Base-by-base conservation (phyloP, 495 filamentous ascomycete genomes). In the Pseudoneurospora amorphoporcata region DNA sequence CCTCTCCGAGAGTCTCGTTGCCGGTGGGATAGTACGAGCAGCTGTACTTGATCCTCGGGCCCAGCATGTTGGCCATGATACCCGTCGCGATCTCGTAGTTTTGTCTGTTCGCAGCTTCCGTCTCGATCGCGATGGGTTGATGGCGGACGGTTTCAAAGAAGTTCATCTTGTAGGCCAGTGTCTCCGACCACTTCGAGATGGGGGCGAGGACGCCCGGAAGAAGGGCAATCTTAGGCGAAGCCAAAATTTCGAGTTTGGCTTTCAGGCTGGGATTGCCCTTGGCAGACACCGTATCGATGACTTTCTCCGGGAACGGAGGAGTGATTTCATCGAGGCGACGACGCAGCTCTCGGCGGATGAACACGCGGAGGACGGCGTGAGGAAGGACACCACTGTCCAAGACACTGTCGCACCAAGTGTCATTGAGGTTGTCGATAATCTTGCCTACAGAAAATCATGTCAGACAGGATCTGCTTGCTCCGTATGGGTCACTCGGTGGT, bases 21-120 rank as follows among this genome's bases (percentile, higher is more conserved):
- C 86, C 87, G 70, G 81, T 86, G 10, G 84, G 84, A 79, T 90
- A 91, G 76, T 90, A 80, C 73, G 84, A 87, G 69, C 79, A 84
- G 32, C 84, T 88, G 73, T 90, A 91, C 83, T 91, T 91, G 86
- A 90, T 90, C 70, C 88, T 80, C 16, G 87, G 87, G 4, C 90
- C 90, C 6, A 92, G 80, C 71, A 82, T 86, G 42, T 83, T 85
- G 17, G 74, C 73, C 35, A 91, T 81, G 70, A 90, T 84, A 6
- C 86, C 86, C 3, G 88, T 89, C 16, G 86, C 87, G 39, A 91
- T 88, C 80, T 91, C 89, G 77, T 91, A 91, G 77, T 91, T 90
- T 82, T 91, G 88, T 70, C 85, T 75, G 77, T 91, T 91, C 23
- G 89, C 88, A 4, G 83, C 77, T 4, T 82, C 83, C 3, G 87